Percentiles rank a stretch among this genome's conserved stretches.
Conservation (phyloP, 179 eudicot species). For the Actinidia arguta region DNA sequence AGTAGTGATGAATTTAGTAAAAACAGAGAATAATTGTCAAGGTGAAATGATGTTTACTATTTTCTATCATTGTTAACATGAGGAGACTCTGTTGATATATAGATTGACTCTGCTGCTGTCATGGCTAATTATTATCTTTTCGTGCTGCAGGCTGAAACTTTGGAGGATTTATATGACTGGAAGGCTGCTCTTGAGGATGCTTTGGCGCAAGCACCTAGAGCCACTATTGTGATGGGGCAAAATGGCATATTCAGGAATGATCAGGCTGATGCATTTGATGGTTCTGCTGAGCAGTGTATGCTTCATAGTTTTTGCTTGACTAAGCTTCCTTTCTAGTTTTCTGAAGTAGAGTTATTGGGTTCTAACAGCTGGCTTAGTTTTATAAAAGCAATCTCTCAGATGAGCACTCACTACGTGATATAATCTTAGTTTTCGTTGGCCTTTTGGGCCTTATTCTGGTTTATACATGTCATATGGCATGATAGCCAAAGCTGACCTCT, state of each 20-base stretch:
- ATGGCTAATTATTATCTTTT: constrained; percentile 16
- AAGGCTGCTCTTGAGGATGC: constrained; percentile 93
- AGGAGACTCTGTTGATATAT: too few species aligned
- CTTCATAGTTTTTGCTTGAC: neutral
- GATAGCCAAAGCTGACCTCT: neutral
- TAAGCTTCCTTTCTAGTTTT: neutral
- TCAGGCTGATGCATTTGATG: constrained; percentile 57
- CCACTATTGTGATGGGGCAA: constrained; percentile 59
- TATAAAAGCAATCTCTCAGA: neutral
- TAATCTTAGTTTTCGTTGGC: neutral
- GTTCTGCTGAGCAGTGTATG: constrained; percentile 64
- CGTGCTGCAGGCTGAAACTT: constrained; percentile 79
- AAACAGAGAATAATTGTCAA: too few species aligned
- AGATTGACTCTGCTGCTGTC: constrained; percentile 10
- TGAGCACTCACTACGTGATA: neutral
- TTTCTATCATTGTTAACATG: too few species aligned
- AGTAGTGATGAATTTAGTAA: too few species aligned
- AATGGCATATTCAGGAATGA: constrained; percentile 66
- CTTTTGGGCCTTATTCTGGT: neutral
- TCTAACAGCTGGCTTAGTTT: neutral
- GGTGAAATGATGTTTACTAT: too few species aligned
- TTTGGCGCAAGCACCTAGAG: constrained; percentile 83
- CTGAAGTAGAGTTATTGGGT: neutral
- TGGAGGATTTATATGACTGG: constrained; percentile 90
- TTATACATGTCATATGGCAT: neutral